Base-by-base conservation (phyloP, 306 rosid genomes). In the Quillaja saponaria region DNA sequence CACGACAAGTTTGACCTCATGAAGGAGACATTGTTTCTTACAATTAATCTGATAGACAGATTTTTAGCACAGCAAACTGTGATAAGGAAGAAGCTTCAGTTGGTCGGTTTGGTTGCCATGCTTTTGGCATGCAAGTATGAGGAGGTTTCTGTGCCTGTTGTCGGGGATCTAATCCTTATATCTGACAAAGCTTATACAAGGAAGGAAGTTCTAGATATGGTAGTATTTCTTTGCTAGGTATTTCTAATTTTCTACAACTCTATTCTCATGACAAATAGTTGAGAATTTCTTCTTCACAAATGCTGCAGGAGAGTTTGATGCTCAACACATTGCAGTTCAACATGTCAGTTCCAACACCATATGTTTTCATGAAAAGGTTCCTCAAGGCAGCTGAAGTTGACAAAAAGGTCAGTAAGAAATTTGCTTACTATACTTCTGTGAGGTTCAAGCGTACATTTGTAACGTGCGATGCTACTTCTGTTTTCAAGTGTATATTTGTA, bases 121-220 rank as follows among this genome's bases (percentile, higher is more conserved):
- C 99, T 94, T 44, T 75, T 94, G 71, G 99, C 99, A 15, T 94
- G 99, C 85, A 94, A 94, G 53, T 94, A 94, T 51, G 99, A 94
- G 69, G 99, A 94, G 56, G 99, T 89, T 69, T 87, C 97, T 6
- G 96, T 87, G 15, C 99, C 99, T 33, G 75, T 89, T 18, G 95
- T 94, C 0, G 87, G 86, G 8, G 99, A 94, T 83, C 69, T 94
- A 35, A 85, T 94, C 58, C 89, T 87, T 18, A 89, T 94, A 71
- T 89, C 97, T 13, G 99, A 94, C 57, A 85, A 75, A 74, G 99
- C 99, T 66, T 94, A 94, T 75, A 61, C 88, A 38, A 73, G 85
- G 67, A 69, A 76, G 41, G 96, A 94, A 69, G 87, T 94, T 69
- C 84, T 94, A 45, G 96, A 87, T 49, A 87, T 87, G 99, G 99